Evolutionary conservation across 352 stramenopile species (phyloP).

Genomic region (Phytopythium boreale): DNA sequence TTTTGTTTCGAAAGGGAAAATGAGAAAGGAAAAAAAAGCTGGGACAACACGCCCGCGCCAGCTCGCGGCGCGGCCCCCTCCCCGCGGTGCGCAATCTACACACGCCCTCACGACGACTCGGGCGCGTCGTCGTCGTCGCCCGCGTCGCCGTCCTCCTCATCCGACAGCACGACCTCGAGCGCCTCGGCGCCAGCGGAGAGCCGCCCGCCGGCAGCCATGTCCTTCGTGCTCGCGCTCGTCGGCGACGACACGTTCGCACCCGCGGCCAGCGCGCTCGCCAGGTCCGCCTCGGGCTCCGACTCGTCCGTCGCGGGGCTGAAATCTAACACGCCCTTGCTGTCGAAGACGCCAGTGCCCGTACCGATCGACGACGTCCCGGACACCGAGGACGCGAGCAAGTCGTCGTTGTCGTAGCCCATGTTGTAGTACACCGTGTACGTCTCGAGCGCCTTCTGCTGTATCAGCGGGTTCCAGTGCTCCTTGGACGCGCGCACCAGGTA

Average conservation of each 20-base stretch:
- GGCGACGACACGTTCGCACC: conserved; percentile 11
- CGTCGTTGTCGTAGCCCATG: conserved; percentile 85
- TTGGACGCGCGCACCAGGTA: conserved; percentile 49
- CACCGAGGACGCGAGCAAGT: conserved; percentile 26
- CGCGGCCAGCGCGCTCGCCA: neutral
- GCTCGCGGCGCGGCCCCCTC: neutral
- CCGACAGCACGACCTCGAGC: conserved; percentile 44
- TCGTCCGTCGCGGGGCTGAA: conserved; percentile 55
- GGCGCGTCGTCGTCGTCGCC: conserved; percentile 22
- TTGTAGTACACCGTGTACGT: conserved; percentile 90
- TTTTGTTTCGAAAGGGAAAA: conserved; percentile 4
- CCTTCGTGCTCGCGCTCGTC: conserved; percentile 16
- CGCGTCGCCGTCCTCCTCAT: conserved; percentile 38
- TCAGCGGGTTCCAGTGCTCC: conserved; percentile 80
- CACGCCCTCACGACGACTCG: conserved; percentile 21
- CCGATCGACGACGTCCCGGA: conserved; percentile 4
- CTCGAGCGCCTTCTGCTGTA: conserved; percentile 82
- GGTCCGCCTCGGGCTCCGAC: conserved; percentile 47
- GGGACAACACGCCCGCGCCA: neutral
- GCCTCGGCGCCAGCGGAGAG: conserved; percentile 32
- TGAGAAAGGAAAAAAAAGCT: neutral
- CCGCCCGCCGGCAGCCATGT: conserved; percentile 25
- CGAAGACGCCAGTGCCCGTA: conserved; percentile 13
- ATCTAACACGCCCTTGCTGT: conserved; percentile 39
- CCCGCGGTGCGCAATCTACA: neutral